Evolutionary conservation across 1,284 basidiomycete species (phyloP), one percentile per base, ranked within the genome.

Genomic region (Chondrostereum purpureum): DNA sequence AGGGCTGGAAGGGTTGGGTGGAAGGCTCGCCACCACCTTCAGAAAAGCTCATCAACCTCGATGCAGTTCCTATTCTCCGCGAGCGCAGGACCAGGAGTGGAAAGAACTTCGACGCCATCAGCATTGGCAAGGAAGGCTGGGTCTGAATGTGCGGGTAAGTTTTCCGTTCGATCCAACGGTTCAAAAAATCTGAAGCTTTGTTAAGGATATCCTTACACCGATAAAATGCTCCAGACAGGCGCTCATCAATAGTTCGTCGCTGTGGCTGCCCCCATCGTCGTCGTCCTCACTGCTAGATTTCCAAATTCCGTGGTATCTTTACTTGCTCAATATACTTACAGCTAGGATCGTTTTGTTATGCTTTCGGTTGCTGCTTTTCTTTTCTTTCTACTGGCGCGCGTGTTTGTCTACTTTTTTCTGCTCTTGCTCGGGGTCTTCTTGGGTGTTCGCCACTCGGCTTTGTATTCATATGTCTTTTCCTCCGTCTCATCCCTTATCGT

Each of bases 1-100:
- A 85, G 58, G 88, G 85, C 33, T 92, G 89, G 79, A 90, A 87
- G 65, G 85, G 85, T 42, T 89, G 86, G 86, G 82, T 88, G 14
- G 86, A 87, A 66, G 83, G 83, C 50, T 86, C 83, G 10, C 83
- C 86, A 5, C 82, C 77, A 39, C 86, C 88, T 5, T 87, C 81
- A 17, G 80, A 80, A 55, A 89, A 83, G 59, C 65, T 87, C 47
- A 90, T 87, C 64, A 89, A 88, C 54, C 74, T 87, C 55, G 78
- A 89, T 58, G 68, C 73, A 47, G 79, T 83, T 42, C 67, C 72
- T 16, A 60, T 77, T 19, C 66, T 78, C 14, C 64, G 73, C 49
- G 84, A 87, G 64, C 66, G 86, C 49, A 74, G 81, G 54, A 83
- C 82, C 13, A 68, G 85, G 48, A 88, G 85, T 54, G 85, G 85